These are phyloP conservation scores for Aleurites moluccanus DNA, from an alignment of 441 rosid species.

Conservation along the genomic window DNA sequence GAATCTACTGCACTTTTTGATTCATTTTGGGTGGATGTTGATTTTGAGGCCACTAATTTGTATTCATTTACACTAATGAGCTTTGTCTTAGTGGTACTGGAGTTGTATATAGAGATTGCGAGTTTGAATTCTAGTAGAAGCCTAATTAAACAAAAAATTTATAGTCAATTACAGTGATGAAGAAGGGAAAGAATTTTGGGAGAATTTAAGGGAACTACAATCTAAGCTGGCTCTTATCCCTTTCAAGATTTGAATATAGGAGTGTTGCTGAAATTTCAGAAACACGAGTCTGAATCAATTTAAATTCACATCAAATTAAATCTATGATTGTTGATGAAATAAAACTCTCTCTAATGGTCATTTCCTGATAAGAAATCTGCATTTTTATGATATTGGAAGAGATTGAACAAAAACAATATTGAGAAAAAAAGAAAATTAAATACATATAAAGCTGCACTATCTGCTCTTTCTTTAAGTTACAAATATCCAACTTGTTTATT, in stretches of 20 bases:
- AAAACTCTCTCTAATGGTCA: background rate
- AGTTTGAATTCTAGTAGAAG: too few species aligned
- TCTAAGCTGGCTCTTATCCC: too few species aligned
- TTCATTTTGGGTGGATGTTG: background rate
- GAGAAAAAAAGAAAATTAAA: too few species aligned
- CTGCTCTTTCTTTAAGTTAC: background rate
- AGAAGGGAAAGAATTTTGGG: background rate
- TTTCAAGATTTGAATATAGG: background rate
- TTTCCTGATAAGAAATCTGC: background rate
- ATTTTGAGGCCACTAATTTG: background rate
- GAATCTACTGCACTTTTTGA: background rate
- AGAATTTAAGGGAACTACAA: too few species aligned
- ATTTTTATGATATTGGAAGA: background rate
- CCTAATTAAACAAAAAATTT: too few species aligned
- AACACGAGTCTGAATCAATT: background rate
- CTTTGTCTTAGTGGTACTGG: too few species aligned
- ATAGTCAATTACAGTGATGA: background rate
- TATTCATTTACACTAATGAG: too few species aligned
- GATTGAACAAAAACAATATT: too few species aligned
- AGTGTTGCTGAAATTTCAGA: background rate
- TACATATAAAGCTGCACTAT: background rate
- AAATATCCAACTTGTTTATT: conserved; percentile 9
- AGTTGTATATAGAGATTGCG: too few species aligned
- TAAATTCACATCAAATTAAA: background rate
- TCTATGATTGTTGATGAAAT: too few species aligned